Conservation (phyloP, 345 rosid genomes). For the Balakata baccata region DNA sequence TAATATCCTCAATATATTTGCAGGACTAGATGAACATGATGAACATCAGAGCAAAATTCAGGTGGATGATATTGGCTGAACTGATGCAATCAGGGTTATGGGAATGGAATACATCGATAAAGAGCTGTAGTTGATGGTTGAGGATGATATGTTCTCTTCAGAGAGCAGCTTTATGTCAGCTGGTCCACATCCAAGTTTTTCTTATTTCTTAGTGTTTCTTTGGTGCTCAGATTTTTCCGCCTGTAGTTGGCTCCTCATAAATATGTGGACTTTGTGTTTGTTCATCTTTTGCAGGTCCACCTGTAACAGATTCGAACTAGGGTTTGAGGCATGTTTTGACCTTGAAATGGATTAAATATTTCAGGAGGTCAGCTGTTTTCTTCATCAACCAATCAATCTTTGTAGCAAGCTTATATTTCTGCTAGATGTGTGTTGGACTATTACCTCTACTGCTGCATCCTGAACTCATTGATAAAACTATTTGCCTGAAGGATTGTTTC, state of each 20-base stretch:
- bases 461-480: slow-evolving; percentile 22
- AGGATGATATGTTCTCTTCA: background rate
- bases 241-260: slow-evolving; percentile 41
- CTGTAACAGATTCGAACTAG: slow-evolving; percentile 40
- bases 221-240: slow-evolving; percentile 39
- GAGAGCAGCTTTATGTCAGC: background rate
- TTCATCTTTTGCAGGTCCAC: slow-evolving; percentile 62
- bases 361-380: slow-evolving; percentile 48
- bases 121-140: background rate
- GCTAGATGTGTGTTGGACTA: slow-evolving; percentile 59
- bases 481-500: slow-evolving; percentile 20
- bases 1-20: slow-evolving; percentile 14
- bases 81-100: background rate
- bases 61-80: slow-evolving; percentile 14
- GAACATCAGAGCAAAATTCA: slow-evolving; percentile 3
- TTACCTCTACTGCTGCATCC: slow-evolving; percentile 30
- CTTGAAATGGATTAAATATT: slow-evolving; percentile 44
- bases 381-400: slow-evolving; percentile 47
- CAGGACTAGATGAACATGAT: slow-evolving; percentile 31
- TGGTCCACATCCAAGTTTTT: slow-evolving; percentile 1
- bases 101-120: background rate
- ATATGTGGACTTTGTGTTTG: slow-evolving; percentile 40
- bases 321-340: slow-evolving; percentile 37
- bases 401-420: slow-evolving; percentile 54
- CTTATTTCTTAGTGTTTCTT: slow-evolving; percentile 31